These are phyloP conservation scores for Colletotrichum tropicale DNA, from an alignment of 2,329 filamentous ascomycete species.

Conservation along the genomic window DNA sequence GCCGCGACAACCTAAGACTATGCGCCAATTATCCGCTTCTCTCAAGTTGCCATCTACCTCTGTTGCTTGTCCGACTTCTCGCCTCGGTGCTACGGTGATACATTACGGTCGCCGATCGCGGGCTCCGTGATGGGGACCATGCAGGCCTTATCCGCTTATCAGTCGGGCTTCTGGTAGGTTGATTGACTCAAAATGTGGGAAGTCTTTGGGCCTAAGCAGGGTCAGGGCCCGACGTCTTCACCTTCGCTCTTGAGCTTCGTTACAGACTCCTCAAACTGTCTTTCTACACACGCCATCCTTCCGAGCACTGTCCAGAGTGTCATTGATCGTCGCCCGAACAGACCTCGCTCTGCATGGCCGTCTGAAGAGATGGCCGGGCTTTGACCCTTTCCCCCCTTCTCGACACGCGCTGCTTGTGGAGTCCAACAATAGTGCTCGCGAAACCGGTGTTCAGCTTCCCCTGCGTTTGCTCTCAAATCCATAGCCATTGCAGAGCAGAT, in stretches of 20 bases:
- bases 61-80: background rate
- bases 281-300: background rate
- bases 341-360: background rate
- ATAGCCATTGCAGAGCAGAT: background rate
- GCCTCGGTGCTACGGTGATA: slow-evolving; percentile 18
- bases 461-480: too few relatives aligned
- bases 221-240: background rate
- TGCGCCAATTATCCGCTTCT: background rate
- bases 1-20: background rate
- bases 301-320: background rate
- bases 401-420: background rate
- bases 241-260: background rate
- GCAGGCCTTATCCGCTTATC: slow-evolving; percentile 17
- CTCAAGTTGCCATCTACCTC: background rate
- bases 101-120: slow-evolving; percentile 13
- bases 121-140: background rate
- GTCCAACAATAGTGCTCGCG: background rate
- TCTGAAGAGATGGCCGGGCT: slow-evolving; percentile 16
- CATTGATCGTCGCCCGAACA: background rate
- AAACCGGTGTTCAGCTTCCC: background rate
- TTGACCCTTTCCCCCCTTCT: slow-evolving; percentile 8
- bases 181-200: slow-evolving; percentile 16
- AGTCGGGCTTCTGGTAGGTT: slow-evolving; percentile 10
- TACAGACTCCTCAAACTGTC: background rate
- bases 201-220: background rate